phyloP scores from a whole-genome alignment of 768 basidiomycete species.

The Suillus alpinus region DNA sequence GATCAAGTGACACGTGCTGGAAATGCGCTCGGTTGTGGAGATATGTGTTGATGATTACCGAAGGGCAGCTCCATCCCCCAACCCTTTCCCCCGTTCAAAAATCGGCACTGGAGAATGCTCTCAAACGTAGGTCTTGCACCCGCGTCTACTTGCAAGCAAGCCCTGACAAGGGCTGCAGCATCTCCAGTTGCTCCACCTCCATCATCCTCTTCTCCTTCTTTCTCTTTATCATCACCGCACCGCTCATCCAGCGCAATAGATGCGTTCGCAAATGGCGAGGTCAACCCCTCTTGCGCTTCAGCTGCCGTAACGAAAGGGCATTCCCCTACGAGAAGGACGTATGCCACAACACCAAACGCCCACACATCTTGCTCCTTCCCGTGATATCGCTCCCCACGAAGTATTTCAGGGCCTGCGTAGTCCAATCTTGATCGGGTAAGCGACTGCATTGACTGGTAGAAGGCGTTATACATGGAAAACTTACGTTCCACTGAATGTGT shows the following conservation, averaged over 20 bases:
- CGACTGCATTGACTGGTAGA: constrained; percentile 9
- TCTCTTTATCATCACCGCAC: constrained; percentile 70
- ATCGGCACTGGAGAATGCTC: constrained; percentile 72
- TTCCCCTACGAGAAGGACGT: constrained; percentile 89
- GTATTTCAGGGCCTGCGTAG: constrained; percentile 95
- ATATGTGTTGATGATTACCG: constrained; percentile 21
- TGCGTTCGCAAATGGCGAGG: constrained; percentile 71
- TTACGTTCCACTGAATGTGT: constrained; percentile 91
- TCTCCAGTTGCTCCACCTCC: constrained; percentile 84
- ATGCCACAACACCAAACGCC: constrained; percentile 96
- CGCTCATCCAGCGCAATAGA: constrained; percentile 77
- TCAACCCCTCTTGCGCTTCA: constrained; percentile 84
- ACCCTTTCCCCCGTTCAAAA: constrained; percentile 74
- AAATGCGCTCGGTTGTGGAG: constrained; percentile 31
- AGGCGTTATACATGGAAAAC: constrained; percentile 29
- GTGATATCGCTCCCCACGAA: constrained; percentile 90
- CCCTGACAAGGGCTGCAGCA: constrained; percentile 78
- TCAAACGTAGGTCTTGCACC: constrained; percentile 83
- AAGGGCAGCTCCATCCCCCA: constrained; percentile 51
- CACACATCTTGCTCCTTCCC: constrained; percentile 98
- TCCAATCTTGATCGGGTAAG: constrained; percentile 55
- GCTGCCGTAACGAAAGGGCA: constrained; percentile 89
- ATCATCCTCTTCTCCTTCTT: constrained; percentile 74
- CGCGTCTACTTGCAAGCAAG: constrained; percentile 82
- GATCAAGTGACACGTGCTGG: constrained; percentile 27